phyloP scores from a whole-genome alignment of 2,329 filamentous ascomycete species.

The Dactylonectria estremocensis region DNA sequence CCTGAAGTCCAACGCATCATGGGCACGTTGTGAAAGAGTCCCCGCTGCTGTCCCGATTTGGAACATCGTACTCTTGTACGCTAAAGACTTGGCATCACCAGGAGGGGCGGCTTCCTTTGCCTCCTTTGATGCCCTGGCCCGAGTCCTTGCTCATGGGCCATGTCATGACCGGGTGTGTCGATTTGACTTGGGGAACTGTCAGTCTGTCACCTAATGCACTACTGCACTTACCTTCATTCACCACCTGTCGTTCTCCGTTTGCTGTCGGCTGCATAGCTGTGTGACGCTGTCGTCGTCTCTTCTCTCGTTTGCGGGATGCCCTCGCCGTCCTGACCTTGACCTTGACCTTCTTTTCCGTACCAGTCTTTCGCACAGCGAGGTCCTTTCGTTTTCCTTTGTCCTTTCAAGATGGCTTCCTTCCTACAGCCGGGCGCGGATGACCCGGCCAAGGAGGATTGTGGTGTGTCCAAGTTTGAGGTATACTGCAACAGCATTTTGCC shows the following conservation, averaged over 20 bases:
- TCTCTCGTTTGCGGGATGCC: constrained; percentile 12
- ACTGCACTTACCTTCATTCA: background rate
- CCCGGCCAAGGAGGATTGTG: constrained; percentile 19
- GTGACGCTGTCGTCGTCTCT: constrained; percentile 1
- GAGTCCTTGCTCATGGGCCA: background rate
- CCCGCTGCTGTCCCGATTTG: background rate
- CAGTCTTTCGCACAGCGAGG: background rate
- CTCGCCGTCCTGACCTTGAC: constrained; percentile 1
- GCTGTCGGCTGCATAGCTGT: background rate
- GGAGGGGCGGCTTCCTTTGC: background rate
- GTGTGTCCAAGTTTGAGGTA: constrained; percentile 9
- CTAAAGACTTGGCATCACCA: background rate
- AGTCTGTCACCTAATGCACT: background rate
- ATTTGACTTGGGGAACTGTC: background rate
- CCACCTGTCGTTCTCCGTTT: constrained; percentile 4
- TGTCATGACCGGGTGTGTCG: background rate
- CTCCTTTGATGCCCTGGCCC: background rate
- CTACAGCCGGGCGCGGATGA: constrained; percentile 26
- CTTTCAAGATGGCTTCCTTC: constrained; percentile 28
- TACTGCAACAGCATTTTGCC: constrained; percentile 29
- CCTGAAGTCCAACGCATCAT: background rate
- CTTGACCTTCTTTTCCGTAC: constrained; percentile 3
- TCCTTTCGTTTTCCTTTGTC: constrained; percentile 7
- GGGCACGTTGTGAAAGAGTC: background rate
- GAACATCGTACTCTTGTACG: background rate